These are phyloP conservation scores for Eucalyptus cloeziana DNA, from an alignment of 345 rosid species.

Conservation along the genomic window DNA sequence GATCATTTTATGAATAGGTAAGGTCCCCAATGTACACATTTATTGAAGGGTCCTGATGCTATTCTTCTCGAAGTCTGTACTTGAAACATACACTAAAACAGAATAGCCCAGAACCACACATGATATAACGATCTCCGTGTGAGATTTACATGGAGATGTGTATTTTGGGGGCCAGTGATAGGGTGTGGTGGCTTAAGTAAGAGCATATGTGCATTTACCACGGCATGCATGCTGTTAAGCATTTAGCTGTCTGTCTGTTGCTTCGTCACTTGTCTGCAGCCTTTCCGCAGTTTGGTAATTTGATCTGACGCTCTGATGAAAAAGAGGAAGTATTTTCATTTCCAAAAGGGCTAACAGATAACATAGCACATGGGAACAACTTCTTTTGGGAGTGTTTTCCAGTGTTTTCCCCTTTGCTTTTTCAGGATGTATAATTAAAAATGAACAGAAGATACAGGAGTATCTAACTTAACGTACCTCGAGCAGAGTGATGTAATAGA, in stretches of 20 bases:
- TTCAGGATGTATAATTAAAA: not conserved
- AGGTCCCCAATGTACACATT: not conserved
- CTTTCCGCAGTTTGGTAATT: conserved; percentile 23
- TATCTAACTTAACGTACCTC: conserved; percentile 38
- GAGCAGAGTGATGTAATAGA: conserved; percentile 77
- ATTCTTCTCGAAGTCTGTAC: not conserved
- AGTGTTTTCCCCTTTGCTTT: not conserved
- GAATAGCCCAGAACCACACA: not conserved
- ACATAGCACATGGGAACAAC: not conserved
- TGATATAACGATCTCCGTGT: not conserved
- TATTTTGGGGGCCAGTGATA: not conserved
- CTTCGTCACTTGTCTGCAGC: conserved; percentile 4
- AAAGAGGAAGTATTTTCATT: not conserved
- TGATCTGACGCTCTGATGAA: conserved; percentile 64
- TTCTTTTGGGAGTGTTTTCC: not conserved
- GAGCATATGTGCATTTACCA: not conserved
- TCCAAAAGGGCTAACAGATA: not conserved
- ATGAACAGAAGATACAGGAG: not conserved
- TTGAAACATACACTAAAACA: not conserved
- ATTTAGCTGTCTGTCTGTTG: not conserved
- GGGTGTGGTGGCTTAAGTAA: not conserved
- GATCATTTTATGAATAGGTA: not conserved
- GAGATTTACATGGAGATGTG: not conserved
- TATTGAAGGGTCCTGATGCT: not conserved
- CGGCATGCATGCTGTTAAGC: not conserved